Evolutionary conservation across 179 eudicot species (phyloP), one percentile per base, ranked within the genome.

Genomic region (Nepenthes alata): DNA sequence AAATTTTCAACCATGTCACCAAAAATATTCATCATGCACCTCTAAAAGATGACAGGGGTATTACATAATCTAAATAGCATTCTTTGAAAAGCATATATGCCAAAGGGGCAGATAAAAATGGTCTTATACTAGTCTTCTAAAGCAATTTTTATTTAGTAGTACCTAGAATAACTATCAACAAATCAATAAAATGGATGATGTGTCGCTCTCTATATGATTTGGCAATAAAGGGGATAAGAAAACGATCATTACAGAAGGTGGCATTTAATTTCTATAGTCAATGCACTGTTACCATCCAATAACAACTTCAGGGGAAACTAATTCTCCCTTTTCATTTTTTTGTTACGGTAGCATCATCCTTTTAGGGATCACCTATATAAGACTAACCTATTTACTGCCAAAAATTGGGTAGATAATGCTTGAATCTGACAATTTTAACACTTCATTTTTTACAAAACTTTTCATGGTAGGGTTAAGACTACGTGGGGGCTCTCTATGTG

Each of bases 1-100:
- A n/a, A 2, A 38, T 58, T 11, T 4, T 37, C 14, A 3, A 58
- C 8, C 4, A 5, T 10, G 3, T 58, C 25, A 5, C 16, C 5
- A 13, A 60, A 25, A 25, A 60, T 60, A n/a, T 11, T 16, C 35
- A 47, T 13, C 63, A 60, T 60, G 6, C 51, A 60, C 37, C 63
- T 45, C 13, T 47, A 53, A 11, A 60, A 60, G 2, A 25, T 60
- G 6, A 11, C 36, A 2, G 63, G 53, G 35, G 63, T 37, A 60
- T 44, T 60, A 36, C 63, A 60, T 3, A 61, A 25, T 2, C 39
- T 11, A 35, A 55, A 55, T 3, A n/a, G 58, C 58, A 55, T 55
- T 3, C 13, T 37, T 2, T 14, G 37, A 34, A 6, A 55, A 2
- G 38, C 37, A 36, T 25, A 55, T 9, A 38, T 55, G 1, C 38